Percentiles rank a stretch among this genome's conserved stretches.
These are phyloP conservation scores for Heracleum sosnowskyi DNA, from an alignment of 129 eudicot genomes.

Conservation along the genomic window DNA sequence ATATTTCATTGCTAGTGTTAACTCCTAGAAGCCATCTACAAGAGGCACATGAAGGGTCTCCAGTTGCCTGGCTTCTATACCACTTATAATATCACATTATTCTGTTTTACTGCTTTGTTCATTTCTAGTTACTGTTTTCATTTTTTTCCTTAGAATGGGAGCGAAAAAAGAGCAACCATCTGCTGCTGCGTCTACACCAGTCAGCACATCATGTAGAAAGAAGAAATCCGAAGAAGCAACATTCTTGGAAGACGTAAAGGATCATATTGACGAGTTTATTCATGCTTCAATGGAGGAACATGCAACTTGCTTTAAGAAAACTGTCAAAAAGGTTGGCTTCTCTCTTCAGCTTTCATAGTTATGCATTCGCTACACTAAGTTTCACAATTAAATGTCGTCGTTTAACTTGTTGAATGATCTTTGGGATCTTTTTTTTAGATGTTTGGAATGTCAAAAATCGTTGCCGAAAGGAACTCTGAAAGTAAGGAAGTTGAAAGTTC, in stretches of 20 bases:
- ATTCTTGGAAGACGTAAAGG: conserved; percentile 59
- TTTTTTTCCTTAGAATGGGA: conserved; percentile 26
- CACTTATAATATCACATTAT: not conserved
- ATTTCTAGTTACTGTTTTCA: not conserved
- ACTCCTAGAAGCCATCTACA: not conserved
- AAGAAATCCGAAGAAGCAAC: conserved; percentile 60
- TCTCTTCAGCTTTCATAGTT: not conserved
- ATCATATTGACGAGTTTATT: conserved; percentile 66
- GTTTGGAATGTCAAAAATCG: conserved; percentile 74
- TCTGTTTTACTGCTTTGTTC: too few relatives aligned
- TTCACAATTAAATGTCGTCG: not conserved
- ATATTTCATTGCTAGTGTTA: not conserved
- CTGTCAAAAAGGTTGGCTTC: conserved; percentile 46
- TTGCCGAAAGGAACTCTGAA: conserved; percentile 46
- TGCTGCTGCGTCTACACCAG: conserved; percentile 23
- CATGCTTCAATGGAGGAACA: conserved; percentile 86
- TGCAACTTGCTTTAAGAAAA: conserved; percentile 57
- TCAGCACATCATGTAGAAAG: conserved; percentile 49
- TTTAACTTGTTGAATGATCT: not conserved
- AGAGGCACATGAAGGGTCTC: not conserved
- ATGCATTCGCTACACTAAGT: too few relatives aligned
- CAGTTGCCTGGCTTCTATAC: not conserved
- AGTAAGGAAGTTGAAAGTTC: conserved; percentile 44
- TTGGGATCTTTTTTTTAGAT: conserved; percentile 31
- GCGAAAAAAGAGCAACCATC: conserved; percentile 30